Evolutionary conservation across 305 asterid species (phyloP), one percentile per base, ranked within the genome.

Genomic region (Plantago lanceolata): DNA sequence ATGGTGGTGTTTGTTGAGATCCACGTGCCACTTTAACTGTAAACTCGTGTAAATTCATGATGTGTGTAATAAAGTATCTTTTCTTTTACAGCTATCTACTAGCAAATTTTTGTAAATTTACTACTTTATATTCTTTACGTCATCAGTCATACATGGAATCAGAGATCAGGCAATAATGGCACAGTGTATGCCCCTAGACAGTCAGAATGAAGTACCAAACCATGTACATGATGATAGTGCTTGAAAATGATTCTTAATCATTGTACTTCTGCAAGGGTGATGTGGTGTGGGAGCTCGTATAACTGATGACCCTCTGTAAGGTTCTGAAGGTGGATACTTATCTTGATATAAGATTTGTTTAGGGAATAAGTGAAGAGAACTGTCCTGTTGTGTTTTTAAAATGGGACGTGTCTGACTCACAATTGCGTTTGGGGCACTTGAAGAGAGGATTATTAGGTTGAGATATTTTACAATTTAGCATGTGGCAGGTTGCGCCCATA

Each of bases 131-230:
- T 6, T 66, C 48, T 47, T 57, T 64, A 61, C 40, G 40, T 65
- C 66, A 74, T 53, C 94, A 91, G 96, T 72, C 94, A 17, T 91
- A 91, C 66, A 91, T 91, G 98, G 98, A 88, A 67, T 83, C 98
- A 0, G 98, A 91, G 79, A 91, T 91, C 68, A 81, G 95, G 97
- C 97, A 33, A 88, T 91, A 65, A 88, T 91, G 97, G 92, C 97
- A 48, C 97, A 91, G 64, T 91, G 86, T 81, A 91, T 91, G 96
- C 97, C 97, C 28, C 84, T 91, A 43, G 95, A 88, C 83, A 78
- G 85, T 67, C 98, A 92, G 77, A 72, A 68, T 63, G 96, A 87
- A 66, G 90, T 92, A 40, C 86, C 71, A 64, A 84, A 72, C 75
- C 96, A 91, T 33, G 63, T 53, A 8, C 67, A 73, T 15, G 94